These are phyloP conservation scores for Aspergillus pseudotamarii DNA, from an alignment of 2,329 filamentous ascomycete species.

Conservation along the genomic window DNA sequence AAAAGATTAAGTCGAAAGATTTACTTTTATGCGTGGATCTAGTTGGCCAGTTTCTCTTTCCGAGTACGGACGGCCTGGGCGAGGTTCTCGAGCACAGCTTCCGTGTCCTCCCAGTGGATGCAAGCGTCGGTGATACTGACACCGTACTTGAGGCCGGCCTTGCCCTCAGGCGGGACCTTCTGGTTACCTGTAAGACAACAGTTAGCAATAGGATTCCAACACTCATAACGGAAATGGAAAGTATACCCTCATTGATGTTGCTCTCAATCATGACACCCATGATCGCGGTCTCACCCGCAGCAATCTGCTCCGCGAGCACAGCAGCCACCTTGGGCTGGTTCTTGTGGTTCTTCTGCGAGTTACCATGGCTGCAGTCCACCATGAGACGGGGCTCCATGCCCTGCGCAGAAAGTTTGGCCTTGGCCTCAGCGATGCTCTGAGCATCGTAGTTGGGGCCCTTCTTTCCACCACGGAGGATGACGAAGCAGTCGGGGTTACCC, in stretches of 20 bases:
- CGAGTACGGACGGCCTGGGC: constrained; percentile 79
- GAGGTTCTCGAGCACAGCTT: constrained; percentile 73
- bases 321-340: constrained; percentile 95
- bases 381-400: constrained; percentile 78
- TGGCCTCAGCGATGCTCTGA: constrained; percentile 79
- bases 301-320: constrained; percentile 79
- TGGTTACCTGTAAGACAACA: constrained; percentile 64
- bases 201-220: constrained; percentile 9
- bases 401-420: constrained; percentile 74
- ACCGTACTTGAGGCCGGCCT: constrained; percentile 82
- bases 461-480: constrained; percentile 89
- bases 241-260: constrained; percentile 86
- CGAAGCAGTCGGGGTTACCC: constrained; percentile 96
- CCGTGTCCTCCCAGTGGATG: constrained; percentile 91
- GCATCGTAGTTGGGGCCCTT: constrained; percentile 94
- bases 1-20: neutral
- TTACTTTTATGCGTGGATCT: neutral
- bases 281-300: constrained; percentile 79
- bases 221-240: neutral
- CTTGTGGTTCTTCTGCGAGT: constrained; percentile 92
- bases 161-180: constrained; percentile 87
- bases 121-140: constrained; percentile 98
- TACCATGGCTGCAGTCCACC: constrained; percentile 98
- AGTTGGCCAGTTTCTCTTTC: constrained; percentile 51
- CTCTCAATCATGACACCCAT: constrained; percentile 99